phyloP scores from a whole-genome alignment of 202 grass and related monocot species.

The Cymbopogon flexuosus region DNA sequence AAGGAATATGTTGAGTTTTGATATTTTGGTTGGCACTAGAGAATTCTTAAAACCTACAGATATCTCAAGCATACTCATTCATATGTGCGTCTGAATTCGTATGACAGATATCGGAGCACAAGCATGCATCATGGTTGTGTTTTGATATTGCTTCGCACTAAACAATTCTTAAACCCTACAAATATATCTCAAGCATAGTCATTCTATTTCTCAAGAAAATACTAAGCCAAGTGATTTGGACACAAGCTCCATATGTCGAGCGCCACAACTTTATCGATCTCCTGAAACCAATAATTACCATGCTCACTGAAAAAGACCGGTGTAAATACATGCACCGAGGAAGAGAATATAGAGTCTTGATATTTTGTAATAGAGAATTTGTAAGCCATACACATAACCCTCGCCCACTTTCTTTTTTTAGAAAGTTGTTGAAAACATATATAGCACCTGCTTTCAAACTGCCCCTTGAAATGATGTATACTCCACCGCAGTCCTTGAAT shows the following conservation, averaged over 20 bases:
- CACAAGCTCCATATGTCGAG: not conserved
- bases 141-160: no score
- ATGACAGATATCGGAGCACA: not conserved
- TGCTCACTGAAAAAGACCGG: not conserved
- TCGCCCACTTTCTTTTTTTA: not conserved
- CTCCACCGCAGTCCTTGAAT: not conserved
- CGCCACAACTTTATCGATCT: not conserved
- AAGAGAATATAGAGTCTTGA: not conserved
- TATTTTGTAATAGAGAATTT: not conserved
- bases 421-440: not conserved
- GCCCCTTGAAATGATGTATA: not conserved
- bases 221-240: not conserved
- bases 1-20: no score
- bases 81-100: no score
- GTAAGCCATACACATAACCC: not conserved
- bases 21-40: no score
- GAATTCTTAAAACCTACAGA: no score
- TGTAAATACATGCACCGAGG: not conserved
- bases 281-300: not conserved
- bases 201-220: not conserved
- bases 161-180: no score
- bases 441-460: not conserved
- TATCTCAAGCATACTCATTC: no score
- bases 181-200: no score
- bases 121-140: not conserved